phyloP scores from a whole-genome alignment of 768 basidiomycete genomes.

The Rhizopogon vesiculosus region DNA sequence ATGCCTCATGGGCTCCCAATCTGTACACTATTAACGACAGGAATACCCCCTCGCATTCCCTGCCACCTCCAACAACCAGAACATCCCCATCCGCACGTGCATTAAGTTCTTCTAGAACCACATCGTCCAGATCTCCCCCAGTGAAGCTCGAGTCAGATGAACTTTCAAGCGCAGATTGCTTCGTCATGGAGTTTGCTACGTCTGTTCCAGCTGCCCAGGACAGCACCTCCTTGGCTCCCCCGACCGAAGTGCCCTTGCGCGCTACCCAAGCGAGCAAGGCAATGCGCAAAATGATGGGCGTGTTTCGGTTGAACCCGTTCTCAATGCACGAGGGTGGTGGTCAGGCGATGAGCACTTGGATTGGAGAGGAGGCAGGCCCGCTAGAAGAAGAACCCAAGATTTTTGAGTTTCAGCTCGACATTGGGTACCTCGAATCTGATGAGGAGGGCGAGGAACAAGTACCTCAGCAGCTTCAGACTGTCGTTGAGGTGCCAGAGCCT shows the following conservation, averaged over 20 bases:
- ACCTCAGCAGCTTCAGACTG: constrained; percentile 9
- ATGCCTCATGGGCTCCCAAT: constrained; percentile 23
- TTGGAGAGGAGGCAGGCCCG: constrained; percentile 50
- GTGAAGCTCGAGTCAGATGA: constrained; percentile 30
- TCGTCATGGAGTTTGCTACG: constrained; percentile 31
- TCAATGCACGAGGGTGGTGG: constrained; percentile 53
- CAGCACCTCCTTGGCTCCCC: constrained; percentile 41
- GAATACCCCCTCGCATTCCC: constrained; percentile 28
- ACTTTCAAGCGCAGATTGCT: constrained; percentile 19
- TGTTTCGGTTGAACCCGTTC: constrained; percentile 75
- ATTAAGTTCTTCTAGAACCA: constrained; percentile 22
- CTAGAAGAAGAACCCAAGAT: constrained; percentile 56
- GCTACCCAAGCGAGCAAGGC: constrained; percentile 67
- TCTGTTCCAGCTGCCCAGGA: constrained; percentile 27
- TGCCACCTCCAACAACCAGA: constrained; percentile 26
- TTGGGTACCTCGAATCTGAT: constrained; percentile 22
- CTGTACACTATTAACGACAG: constrained; percentile 30
- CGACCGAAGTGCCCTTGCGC: constrained; percentile 67
- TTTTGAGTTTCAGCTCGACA: constrained; percentile 61
- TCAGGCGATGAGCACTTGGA: constrained; percentile 39
- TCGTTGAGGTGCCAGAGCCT: constrained; percentile 6
- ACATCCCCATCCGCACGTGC: constrained; percentile 31
- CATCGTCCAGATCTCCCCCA: constrained; percentile 22
- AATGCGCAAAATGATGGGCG: constrained; percentile 76
- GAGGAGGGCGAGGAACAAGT: constrained; percentile 9